Conservation (phyloP, 2,329 filamentous ascomycete genomes). For the Aspergillus pseudonomiae region DNA sequence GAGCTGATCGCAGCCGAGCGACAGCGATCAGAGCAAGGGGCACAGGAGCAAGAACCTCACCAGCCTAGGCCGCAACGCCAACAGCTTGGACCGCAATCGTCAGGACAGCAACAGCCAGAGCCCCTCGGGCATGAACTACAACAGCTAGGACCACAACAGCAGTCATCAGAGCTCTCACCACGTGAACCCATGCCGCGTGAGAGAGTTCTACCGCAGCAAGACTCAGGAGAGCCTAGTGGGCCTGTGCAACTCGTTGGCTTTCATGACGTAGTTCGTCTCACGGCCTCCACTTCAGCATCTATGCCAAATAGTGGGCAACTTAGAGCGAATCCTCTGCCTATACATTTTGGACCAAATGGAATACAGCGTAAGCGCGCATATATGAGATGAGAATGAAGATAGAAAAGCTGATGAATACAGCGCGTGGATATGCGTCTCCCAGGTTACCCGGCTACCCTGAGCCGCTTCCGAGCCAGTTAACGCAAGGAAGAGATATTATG, state of each 20-base stretch:
- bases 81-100: neutral
- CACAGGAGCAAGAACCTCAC: neutral
- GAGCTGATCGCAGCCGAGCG: too few species aligned
- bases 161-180: neutral
- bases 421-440: neutral
- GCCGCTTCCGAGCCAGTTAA: neutral
- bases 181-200: neutral
- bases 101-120: neutral
- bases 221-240: neutral
- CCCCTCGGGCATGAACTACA: neutral
- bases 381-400: neutral
- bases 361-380: neutral
- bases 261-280: neutral
- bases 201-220: neutral
- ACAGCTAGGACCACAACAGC: neutral
- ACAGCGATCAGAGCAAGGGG: neutral
- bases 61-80: neutral
- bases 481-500: neutral
- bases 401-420: neutral
- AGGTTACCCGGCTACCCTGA: neutral
- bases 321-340: neutral
- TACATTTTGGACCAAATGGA: neutral
- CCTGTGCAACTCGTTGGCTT: neutral
- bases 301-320: neutral
- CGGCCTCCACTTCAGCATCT: neutral